Conservation (phyloP, 2,329 filamentous ascomycete species). For the Apiospora aurea region DNA sequence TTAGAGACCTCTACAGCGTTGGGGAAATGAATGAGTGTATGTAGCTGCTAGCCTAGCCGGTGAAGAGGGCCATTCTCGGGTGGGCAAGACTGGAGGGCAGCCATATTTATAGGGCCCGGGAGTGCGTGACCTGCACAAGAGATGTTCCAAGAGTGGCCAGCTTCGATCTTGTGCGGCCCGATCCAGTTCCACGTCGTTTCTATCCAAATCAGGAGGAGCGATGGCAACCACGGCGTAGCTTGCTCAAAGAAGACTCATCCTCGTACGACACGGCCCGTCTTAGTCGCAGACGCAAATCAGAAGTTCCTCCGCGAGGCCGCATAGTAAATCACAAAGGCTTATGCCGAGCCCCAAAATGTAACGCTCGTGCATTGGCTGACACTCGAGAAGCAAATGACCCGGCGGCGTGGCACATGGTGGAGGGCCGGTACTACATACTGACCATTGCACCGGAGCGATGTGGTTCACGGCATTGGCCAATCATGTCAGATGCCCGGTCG, state of each 20-base stretch:
- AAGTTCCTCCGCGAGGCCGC: not conserved
- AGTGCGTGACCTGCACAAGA: too few species aligned
- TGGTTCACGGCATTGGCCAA: not conserved
- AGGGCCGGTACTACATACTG: not conserved
- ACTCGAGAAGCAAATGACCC: conserved; percentile 5
- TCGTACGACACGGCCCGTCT: not conserved
- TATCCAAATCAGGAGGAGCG: not conserved
- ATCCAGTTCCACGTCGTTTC: not conserved
- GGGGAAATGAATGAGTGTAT: not conserved
- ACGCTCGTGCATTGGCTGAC: not conserved
- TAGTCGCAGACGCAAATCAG: not conserved
- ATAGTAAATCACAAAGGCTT: not conserved
- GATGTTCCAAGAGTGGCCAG: not conserved
- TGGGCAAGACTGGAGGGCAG: not conserved
- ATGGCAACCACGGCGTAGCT: not conserved
- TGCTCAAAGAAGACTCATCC: not conserved
- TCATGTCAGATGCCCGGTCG: not conserved
- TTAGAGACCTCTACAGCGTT: not conserved
- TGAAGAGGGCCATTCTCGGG: not conserved
- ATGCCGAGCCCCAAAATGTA: not conserved
- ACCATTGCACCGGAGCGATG: not conserved
- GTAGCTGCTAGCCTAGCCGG: not conserved
- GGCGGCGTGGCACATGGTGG: not conserved
- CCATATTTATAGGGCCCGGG: not conserved
- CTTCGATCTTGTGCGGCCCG: not conserved